Evolutionary conservation across 345 rosid species (phyloP).

Genomic region (Excoecaria agallocha): DNA sequence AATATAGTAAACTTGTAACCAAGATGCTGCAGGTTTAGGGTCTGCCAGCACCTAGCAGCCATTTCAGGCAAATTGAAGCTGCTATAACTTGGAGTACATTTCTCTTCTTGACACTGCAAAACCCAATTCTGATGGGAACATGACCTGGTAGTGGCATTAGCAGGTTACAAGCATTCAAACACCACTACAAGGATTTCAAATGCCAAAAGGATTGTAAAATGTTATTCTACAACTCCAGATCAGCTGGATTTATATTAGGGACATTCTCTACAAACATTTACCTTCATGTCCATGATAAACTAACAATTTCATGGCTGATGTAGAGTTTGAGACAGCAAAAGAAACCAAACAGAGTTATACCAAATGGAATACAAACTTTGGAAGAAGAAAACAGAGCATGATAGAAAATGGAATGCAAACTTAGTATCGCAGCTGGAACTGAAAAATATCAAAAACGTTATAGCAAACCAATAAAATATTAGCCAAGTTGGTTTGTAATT

Average conservation of each 20-base stretch:
- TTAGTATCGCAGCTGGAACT: neutral
- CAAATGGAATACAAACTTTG: too few relatives aligned
- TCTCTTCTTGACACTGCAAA: neutral
- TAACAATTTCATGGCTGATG: too few relatives aligned
- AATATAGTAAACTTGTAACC: neutral
- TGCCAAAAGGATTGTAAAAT: neutral
- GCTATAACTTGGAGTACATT: neutral
- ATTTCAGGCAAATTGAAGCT: neutral
- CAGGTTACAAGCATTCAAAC: neutral
- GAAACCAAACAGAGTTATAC: too few relatives aligned
- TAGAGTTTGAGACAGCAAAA: too few relatives aligned
- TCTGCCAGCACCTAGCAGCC: neutral
- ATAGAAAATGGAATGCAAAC: too few relatives aligned
- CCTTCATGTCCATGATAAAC: too few relatives aligned
- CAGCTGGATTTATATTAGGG: neutral
- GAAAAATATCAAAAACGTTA: neutral
- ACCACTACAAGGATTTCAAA: neutral
- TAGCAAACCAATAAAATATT: neutral
- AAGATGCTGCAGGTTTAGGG: neutral
- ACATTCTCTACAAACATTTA: too few relatives aligned
- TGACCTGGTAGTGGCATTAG: neutral
- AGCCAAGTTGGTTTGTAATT: neutral
- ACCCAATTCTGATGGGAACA: neutral
- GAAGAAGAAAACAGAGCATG: too few relatives aligned
- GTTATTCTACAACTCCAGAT: neutral